Base-by-base conservation (phyloP, 805 yeast species). In the Spencermartinsiella europaea region DNA sequence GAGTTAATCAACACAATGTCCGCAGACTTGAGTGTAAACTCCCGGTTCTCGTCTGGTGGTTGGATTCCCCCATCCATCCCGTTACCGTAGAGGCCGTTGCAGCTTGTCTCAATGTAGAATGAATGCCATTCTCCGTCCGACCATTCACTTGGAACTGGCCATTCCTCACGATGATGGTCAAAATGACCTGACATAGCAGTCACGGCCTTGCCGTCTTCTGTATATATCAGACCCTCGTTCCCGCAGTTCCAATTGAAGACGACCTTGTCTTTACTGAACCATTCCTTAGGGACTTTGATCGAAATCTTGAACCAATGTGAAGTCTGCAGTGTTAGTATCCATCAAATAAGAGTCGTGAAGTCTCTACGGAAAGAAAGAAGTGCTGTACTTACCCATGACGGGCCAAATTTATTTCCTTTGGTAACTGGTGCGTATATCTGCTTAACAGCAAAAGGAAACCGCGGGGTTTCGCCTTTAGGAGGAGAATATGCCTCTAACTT, bases 351-450 rank as follows among this genome's bases (percentile, higher is more conserved):
- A 27, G 12, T 27, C 33, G 33, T 10, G 14, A 27, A 27, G 33
- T 10, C 33, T 28, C 12, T 14, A 10, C 10, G 14, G 33, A 28
- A 52, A 84, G 74, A 87, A 98, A 97, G 91, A 52, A 87, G 91
- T n/a, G n/a, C n/a, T n/a, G n/a, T n/a, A 1, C 97, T 83, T 48
- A 89, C 81, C 99, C 99, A 91, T 12, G 95, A 84, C 2, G 99
- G 99, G 0, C 98, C 97, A 63, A 85, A 88, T 5, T 72, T 67
- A 55, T 85, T 82, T 20, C 93, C 95, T 53, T 79, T 80, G 34
- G 54, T 48, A 2, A 71, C 59, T 1, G 60, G 54, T 14, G 85
- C 82, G 20, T 71, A 68, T 53, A 73, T 68, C 15, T 83, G 80
- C 16, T 46, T 39, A 14, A 84, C 40, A 10, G 40, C 46, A 19